Evolutionary conservation across 108 stramenopile genomes (phyloP), one percentile per base, ranked within the genome.

Genomic region (Fragilariopsis cylindrus): DNA sequence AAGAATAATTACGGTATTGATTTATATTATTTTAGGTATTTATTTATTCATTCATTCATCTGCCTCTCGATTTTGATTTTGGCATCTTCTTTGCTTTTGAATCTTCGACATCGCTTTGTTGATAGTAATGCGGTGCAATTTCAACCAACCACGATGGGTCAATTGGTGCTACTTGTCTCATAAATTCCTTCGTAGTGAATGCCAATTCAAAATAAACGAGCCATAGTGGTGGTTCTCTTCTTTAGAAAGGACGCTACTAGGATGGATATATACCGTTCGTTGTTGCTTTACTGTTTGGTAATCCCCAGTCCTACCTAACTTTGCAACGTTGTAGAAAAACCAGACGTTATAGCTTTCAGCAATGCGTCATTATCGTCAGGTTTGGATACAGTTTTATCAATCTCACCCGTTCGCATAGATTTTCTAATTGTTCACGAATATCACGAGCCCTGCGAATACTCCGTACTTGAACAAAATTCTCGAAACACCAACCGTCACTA

Each of bases 281-380:
- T 82, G 80, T 66, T 96, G 93, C 86, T 99, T 99, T 45, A 98
- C 89, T 42, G 99, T 99, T 77, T 96, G 94, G 72, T 97, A 99
- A 40, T 98, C 97, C 7, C 97, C 97, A 3, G 90, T 86, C 68
- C 87, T 79, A 18, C 96, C 82, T 42, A 99, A 79, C 81, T 88
- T 90, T 15, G 98, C 96, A 45, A 94, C 87, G 77, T 99, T 96
- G 87, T 96, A 99, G 78, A 99, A 99, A 89, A 96, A 99, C 99
- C 99, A 21, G 97, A 85, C 3, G 97, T 97, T 48, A 99, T 90
- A 41, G 98, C 88, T 79, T 99, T 97, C 43, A 92, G 74, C 13
- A 95, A 76, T 9, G 87, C 73, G 50, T 98, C 98, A 15, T 87
- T 77, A 21, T 87, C 82, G 47, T 82, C 82, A 8, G 85, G 76